These are phyloP conservation scores for Nemania serpens DNA, from an alignment of 2,329 filamentous ascomycete species.

Conservation along the genomic window DNA sequence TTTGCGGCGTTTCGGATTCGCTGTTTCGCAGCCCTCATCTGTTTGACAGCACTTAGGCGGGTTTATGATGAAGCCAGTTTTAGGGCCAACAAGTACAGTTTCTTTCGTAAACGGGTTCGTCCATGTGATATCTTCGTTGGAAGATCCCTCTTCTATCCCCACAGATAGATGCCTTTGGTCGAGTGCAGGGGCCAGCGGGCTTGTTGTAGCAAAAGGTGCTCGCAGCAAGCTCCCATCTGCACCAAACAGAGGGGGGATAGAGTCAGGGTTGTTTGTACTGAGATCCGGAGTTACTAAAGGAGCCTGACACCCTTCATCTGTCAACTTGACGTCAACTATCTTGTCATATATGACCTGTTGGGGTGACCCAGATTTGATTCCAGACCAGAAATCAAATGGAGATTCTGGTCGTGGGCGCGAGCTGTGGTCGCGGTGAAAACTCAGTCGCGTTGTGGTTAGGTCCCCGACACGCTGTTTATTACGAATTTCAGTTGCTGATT, in stretches of 20 bases:
- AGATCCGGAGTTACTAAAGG: not conserved
- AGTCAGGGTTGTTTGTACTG: not conserved
- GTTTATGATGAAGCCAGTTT: conserved; percentile 56
- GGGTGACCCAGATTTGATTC: conserved; percentile 43
- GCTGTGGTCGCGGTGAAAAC: conserved; percentile 47
- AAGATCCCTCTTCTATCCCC: conserved; percentile 7
- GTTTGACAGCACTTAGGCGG: conserved; percentile 39
- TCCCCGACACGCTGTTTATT: conserved; percentile 30
- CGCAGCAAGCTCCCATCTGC: conserved; percentile 34
- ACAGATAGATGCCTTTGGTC: not conserved
- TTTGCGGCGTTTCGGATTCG: conserved; percentile 15
- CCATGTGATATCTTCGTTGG: conserved; percentile 56
- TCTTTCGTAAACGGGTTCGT: conserved; percentile 63
- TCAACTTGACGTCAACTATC: conserved; percentile 9
- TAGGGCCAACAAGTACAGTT: conserved; percentile 55
- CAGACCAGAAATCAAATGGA: conserved; percentile 45
- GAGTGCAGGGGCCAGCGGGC: not conserved
- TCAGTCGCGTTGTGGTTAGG: conserved; percentile 39
- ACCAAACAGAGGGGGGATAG: conserved; percentile 31
- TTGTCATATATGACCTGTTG: conserved; percentile 21
- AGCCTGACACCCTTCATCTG: not conserved
- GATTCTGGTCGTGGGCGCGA: conserved; percentile 39
- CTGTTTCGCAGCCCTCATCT: conserved; percentile 36
- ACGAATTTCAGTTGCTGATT: not conserved
- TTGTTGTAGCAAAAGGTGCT: conserved; percentile 31